These are phyloP conservation scores for Nymphaea colorata DNA, from an alignment of 164 flowering plant genomes.

Conservation along the genomic window DNA sequence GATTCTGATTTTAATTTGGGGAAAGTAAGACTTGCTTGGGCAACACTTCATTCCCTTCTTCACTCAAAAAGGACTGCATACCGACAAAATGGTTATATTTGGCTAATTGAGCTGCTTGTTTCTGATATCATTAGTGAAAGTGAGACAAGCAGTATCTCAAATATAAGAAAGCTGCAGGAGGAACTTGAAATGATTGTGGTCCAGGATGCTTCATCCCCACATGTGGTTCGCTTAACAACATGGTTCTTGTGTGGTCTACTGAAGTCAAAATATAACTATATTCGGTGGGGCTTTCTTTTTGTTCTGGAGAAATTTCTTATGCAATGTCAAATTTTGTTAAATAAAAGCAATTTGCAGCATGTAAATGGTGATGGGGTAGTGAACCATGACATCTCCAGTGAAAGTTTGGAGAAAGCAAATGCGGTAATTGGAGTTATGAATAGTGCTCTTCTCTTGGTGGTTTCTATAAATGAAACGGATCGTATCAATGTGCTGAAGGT, in stretches of 20 bases:
- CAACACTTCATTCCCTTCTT: conserved; percentile 91
- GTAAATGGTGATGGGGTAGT: conserved; percentile 19
- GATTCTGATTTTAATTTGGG: conserved; percentile 21
- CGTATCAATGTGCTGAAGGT: conserved; percentile 92
- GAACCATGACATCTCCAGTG: conserved; percentile 15
- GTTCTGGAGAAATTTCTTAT: conserved; percentile 85
- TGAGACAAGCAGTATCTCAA: conserved; percentile 27
- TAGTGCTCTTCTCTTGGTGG: conserved; percentile 68
- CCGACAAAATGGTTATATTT: conserved; percentile 85
- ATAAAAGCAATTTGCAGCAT: conserved; percentile 55
- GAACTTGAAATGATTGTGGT: conserved; percentile 49
- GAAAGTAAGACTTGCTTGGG: conserved; percentile 65
- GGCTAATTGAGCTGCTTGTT: conserved; percentile 87
- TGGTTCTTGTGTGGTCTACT: conserved; percentile 87
- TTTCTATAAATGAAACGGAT: conserved; percentile 84
- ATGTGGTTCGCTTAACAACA: conserved; percentile 57
- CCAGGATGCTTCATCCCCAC: conserved; percentile 41
- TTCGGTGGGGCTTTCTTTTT: conserved; percentile 88
- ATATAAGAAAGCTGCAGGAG: conserved; percentile 48
- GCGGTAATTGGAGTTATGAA: conserved; percentile 88
- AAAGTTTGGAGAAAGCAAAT: conserved; percentile 81
- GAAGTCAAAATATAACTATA: conserved; percentile 60
- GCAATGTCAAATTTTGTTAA: conserved; percentile 72
- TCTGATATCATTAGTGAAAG: conserved; percentile 54
- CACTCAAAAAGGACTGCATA: conserved; percentile 71